Percentiles rank a stretch among this genome's conserved stretches.
Conservation (phyloP, 2,329 filamentous ascomycete genomes). For the Hypoxylon sp. region DNA sequence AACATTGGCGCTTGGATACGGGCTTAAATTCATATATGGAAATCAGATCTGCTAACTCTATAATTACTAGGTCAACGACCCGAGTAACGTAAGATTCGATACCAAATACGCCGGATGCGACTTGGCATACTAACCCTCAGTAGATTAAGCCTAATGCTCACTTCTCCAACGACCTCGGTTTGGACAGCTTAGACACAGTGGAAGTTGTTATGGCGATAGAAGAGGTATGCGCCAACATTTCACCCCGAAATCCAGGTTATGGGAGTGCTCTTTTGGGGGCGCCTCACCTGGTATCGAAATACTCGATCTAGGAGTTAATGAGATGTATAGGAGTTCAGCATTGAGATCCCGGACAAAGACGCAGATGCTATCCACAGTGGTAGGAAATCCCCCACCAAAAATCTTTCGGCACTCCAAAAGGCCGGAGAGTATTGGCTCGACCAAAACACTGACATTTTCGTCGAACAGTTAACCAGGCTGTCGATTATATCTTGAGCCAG, state of each 20-base stretch:
- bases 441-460: constrained; percentile 39
- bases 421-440: neutral
- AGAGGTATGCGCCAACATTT: constrained; percentile 73
- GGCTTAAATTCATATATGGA: constrained; percentile 5
- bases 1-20: neutral
- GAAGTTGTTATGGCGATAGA: constrained; percentile 99
- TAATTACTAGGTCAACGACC: constrained; percentile 74
- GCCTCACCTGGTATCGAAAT: neutral
- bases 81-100: constrained; percentile 68
- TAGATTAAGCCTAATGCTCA: constrained; percentile 88
- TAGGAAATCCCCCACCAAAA: constrained; percentile 64
- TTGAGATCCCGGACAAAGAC: constrained; percentile 98
- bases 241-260: neutral
- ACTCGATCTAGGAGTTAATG: constrained; percentile 44
- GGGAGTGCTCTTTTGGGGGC: constrained; percentile 12
- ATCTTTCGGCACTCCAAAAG: constrained; percentile 3
- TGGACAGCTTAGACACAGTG: constrained; percentile 98
- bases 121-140: constrained; percentile 44
- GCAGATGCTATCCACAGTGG: constrained; percentile 94
- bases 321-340: constrained; percentile 74
- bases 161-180: constrained; percentile 96
- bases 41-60: constrained; percentile 47
- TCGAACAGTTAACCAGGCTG: constrained; percentile 86
- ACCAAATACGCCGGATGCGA: neutral
- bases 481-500: constrained; percentile 93